phyloP scores from a whole-genome alignment of 108 stramenopile genomes.

The Cylindrotheca fusiformis region DNA sequence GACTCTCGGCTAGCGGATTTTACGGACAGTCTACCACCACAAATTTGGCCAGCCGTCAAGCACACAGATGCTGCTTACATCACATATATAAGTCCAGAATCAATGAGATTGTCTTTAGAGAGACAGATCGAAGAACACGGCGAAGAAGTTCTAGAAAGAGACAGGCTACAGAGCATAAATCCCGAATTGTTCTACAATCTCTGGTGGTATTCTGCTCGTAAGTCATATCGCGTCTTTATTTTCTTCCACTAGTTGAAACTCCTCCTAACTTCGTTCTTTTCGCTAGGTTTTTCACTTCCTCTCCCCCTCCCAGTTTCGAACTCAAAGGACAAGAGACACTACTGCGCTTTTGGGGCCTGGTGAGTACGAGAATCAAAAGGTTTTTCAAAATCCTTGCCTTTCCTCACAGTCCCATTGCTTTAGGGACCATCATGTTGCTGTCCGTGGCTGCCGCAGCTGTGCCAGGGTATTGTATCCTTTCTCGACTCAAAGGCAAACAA shows the following conservation, averaged over 20 bases:
- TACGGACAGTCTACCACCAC: constrained; percentile 47
- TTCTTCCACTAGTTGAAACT: background rate
- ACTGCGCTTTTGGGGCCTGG: constrained; percentile 75
- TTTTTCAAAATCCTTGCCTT: background rate
- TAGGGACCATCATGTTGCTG: constrained; percentile 54
- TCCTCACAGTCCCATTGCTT: background rate
- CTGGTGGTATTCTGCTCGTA: constrained; percentile 83
- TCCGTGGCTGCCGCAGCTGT: constrained; percentile 60
- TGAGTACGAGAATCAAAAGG: constrained; percentile 12
- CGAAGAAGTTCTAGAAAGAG: constrained; percentile 70
- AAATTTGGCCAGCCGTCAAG: constrained; percentile 34
- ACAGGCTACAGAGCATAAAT: constrained; percentile 50
- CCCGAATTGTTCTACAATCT: constrained; percentile 79
- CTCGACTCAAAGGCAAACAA: constrained; percentile 3
- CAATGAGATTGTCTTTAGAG: constrained; percentile 57
- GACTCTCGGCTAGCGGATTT: constrained; percentile 22
- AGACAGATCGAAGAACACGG: constrained; percentile 64
- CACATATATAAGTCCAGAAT: constrained; percentile 65
- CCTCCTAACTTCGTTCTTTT: too few species aligned
- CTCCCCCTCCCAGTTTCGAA: constrained; percentile 57
- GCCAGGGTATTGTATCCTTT: constrained; percentile 48
- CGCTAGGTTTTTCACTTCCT: constrained; percentile 58
- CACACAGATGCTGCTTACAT: constrained; percentile 39
- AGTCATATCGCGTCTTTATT: background rate
- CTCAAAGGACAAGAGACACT: constrained; percentile 24